phyloP scores from a whole-genome alignment of 2,329 filamentous ascomycete species.

The Clarireedia monteithiana region DNA sequence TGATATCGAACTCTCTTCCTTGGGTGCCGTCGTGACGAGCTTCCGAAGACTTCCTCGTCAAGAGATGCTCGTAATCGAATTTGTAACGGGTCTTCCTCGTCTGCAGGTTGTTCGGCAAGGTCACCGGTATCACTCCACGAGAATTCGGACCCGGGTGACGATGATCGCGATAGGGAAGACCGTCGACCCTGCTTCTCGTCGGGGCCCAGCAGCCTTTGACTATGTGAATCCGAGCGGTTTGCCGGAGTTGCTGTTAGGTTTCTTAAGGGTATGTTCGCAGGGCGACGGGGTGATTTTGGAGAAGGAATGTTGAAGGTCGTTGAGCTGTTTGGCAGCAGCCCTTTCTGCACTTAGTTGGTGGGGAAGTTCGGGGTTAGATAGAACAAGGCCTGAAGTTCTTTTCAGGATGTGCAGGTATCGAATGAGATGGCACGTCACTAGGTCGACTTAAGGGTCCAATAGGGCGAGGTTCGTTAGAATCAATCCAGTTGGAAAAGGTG shows the following conservation, averaged over 20 bases:
- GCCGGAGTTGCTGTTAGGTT: slow-evolving; percentile 45
- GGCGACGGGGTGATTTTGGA: slow-evolving; percentile 55
- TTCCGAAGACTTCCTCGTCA: slow-evolving; percentile 52
- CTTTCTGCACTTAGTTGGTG: slow-evolving; percentile 30
- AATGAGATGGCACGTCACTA: slow-evolving; percentile 11
- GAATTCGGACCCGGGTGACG: slow-evolving; percentile 58
- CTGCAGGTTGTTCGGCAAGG: slow-evolving; percentile 81
- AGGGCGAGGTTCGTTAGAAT: slow-evolving; percentile 1
- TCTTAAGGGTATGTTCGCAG: slow-evolving; percentile 82
- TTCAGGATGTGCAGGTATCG: slow-evolving; percentile 1
- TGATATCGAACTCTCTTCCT: slow-evolving; percentile 65
- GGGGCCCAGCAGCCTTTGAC: slow-evolving; percentile 40
- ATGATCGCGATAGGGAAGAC: slow-evolving; percentile 43
- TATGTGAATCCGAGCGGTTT: slow-evolving; percentile 28
- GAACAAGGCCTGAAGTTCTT: neutral
- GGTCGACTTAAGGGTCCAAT: slow-evolving; percentile 1
- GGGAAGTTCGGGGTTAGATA: slow-evolving; percentile 7
- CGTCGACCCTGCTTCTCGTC: slow-evolving; percentile 34
- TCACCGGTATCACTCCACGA: slow-evolving; percentile 95
- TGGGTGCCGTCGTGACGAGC: slow-evolving; percentile 38
- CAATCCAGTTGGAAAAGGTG: slow-evolving; percentile 1
- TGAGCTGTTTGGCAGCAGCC: slow-evolving; percentile 69
- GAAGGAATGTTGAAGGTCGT: slow-evolving; percentile 79
- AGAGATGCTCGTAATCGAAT: slow-evolving; percentile 59
- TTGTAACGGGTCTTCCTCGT: slow-evolving; percentile 74